Conservation (phyloP, 805 yeast genomes). For the Starmerella ratchasimensis region DNA sequence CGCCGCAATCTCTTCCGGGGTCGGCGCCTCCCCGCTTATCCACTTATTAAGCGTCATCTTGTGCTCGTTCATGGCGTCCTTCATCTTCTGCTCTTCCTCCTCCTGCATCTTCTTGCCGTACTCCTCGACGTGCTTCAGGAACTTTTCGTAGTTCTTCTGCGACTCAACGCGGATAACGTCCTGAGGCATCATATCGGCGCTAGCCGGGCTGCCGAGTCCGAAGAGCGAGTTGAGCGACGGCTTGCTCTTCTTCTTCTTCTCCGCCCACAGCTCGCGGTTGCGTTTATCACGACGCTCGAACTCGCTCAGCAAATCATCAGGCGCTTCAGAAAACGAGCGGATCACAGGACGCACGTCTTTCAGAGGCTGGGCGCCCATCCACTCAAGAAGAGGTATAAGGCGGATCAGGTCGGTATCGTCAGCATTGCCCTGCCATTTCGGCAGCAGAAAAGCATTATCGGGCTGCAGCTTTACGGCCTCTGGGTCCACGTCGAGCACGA, state of each 20-base stretch:
- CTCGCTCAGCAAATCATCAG: constrained; percentile 53
- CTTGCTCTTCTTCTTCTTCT: constrained; percentile 28
- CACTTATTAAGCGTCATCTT: constrained; percentile 72
- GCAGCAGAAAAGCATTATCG: constrained; percentile 77
- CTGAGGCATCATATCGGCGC: constrained; percentile 60
- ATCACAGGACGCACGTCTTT: constrained; percentile 84
- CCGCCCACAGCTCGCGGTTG: constrained; percentile 40
- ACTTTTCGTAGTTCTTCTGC: constrained; percentile 71
- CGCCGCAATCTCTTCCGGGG: constrained; percentile 26
- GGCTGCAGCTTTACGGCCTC: constrained; percentile 72
- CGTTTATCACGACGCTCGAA: constrained; percentile 63
- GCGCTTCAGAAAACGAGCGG: constrained; percentile 53
- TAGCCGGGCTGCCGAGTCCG: constrained; percentile 38
- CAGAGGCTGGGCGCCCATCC: constrained; percentile 73
- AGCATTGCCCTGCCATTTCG: constrained; percentile 74
- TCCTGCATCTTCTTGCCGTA: constrained; percentile 47
- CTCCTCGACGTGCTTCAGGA: constrained; percentile 71
- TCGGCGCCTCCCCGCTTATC: constrained; percentile 50
- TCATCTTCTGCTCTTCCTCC: constrained; percentile 35
- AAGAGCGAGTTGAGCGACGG: constrained; percentile 42
- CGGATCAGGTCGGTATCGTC: constrained; percentile 64
- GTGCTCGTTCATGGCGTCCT: constrained; percentile 71
- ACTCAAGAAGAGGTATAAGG: constrained; percentile 86
- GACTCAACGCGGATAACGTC: constrained; percentile 87
- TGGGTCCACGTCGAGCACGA: constrained; percentile 65